Evolutionary conservation across 1,284 basidiomycete genomes (phyloP).

Genomic region (Abortiporus biennis): DNA sequence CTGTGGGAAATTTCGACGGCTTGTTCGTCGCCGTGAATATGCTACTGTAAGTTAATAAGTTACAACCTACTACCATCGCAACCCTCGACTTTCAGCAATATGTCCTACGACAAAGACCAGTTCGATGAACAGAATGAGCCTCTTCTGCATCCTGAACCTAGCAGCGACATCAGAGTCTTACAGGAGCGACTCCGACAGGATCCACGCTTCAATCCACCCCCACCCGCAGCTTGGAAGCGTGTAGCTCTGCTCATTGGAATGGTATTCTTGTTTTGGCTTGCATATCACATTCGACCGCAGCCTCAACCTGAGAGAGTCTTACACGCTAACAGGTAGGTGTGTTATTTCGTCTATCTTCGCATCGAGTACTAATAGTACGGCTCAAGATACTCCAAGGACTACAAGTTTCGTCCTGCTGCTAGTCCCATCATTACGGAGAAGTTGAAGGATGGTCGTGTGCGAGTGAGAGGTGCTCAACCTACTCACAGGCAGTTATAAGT

Average conservation of each 20-base stretch:
- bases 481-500: too few species aligned
- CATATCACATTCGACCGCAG: slow-evolving; percentile 18
- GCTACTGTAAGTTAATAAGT: too few species aligned
- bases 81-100: too few species aligned
- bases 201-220: slow-evolving; percentile 38
- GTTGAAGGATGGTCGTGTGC: slow-evolving; percentile 49
- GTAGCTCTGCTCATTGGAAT: slow-evolving; percentile 37
- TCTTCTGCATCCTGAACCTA: slow-evolving; percentile 18
- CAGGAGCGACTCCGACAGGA: slow-evolving; percentile 22
- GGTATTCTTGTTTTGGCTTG: slow-evolving; percentile 37
- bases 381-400: slow-evolving; percentile 56
- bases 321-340: slow-evolving; percentile 41
- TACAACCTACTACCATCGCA: too few species aligned
- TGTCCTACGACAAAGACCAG: too few species aligned
- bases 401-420: slow-evolving; percentile 60
- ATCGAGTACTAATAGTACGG: slow-evolving; percentile 1
- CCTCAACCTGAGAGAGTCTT: slow-evolving; percentile 29
- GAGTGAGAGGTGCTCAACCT: slow-evolving; percentile 49
- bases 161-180: slow-evolving; percentile 21
- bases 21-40: too few species aligned
- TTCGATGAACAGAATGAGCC: too few species aligned
- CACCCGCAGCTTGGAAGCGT: slow-evolving; percentile 42
- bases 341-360: slow-evolving; percentile 4
- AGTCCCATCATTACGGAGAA: slow-evolving; percentile 62
- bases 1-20: too few species aligned